Conservation (phyloP, 1,284 basidiomycete species). For the Xanthoconium separans region DNA sequence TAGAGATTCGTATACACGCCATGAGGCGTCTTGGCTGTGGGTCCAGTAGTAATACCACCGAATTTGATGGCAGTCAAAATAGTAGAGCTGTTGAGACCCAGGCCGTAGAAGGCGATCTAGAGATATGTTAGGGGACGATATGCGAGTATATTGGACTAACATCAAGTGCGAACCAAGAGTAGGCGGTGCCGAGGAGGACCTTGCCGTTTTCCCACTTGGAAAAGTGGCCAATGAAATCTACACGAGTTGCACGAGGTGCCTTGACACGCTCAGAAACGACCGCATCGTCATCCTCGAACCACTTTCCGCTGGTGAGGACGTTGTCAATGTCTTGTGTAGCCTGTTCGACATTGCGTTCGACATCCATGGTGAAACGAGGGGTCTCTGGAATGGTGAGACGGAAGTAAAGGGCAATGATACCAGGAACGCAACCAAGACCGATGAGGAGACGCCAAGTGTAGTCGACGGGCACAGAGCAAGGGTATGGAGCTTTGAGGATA, state of each 20-base stretch:
- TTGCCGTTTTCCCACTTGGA: slow-evolving; percentile 44
- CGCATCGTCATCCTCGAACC: slow-evolving; percentile 42
- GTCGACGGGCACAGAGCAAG: slow-evolving; percentile 37
- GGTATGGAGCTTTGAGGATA: slow-evolving; percentile 37
- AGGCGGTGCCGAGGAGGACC: slow-evolving; percentile 46
- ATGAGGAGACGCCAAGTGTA: slow-evolving; percentile 49
- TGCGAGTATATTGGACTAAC: slow-evolving; percentile 27
- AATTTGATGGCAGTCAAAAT: slow-evolving; percentile 36
- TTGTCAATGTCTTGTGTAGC: slow-evolving; percentile 52
- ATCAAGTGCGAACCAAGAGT: slow-evolving; percentile 66
- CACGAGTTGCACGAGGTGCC: slow-evolving; percentile 45
- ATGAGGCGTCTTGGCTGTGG: neutral
- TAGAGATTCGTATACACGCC: slow-evolving; percentile 29
- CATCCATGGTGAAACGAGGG: slow-evolving; percentile 69
- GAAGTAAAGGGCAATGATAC: slow-evolving; percentile 52
- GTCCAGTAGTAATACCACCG: slow-evolving; percentile 7
- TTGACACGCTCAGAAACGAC: slow-evolving; percentile 40
- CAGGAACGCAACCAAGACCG: slow-evolving; percentile 53
- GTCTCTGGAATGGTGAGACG: slow-evolving; percentile 59
- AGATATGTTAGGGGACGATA: slow-evolving; percentile 14
- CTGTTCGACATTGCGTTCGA: slow-evolving; percentile 62
- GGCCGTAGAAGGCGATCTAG: slow-evolving; percentile 61
- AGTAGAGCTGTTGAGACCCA: slow-evolving; percentile 58
- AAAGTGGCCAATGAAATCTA: slow-evolving; percentile 50
- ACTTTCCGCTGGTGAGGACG: slow-evolving; percentile 44